Percentiles rank a stretch among this genome's conserved stretches.
Conservation (phyloP, 1,139 yeast genomes). For the Arxiozyma slooffiae region DNA sequence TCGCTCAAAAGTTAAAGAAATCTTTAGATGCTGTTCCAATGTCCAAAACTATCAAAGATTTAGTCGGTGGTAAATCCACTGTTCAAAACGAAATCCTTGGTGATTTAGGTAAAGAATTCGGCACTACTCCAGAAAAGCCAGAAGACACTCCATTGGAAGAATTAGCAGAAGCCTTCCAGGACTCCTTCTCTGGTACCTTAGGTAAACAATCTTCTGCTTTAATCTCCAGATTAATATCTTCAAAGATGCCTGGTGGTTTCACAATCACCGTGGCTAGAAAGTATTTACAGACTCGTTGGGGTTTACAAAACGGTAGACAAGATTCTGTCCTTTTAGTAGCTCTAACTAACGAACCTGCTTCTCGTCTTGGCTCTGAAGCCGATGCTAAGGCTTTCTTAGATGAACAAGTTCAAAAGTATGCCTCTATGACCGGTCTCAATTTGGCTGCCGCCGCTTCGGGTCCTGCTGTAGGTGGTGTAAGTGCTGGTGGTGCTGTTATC, state of each 20-base stretch:
- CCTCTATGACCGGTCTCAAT: conserved; percentile 68
- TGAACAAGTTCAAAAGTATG: conserved; percentile 72
- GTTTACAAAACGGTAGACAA: conserved; percentile 88
- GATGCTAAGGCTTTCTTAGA: conserved; percentile 91
- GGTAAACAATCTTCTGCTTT: conserved; percentile 90
- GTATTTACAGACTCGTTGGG: conserved; percentile 83
- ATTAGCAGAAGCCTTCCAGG: conserved; percentile 91
- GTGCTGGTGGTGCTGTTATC: conserved; percentile 77
- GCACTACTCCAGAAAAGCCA: conserved; percentile 96
- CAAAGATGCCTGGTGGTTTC: conserved; percentile 99
- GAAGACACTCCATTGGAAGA: conserved; percentile 95
- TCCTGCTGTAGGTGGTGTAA: conserved; percentile 44
- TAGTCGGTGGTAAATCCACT: conserved; percentile 97
- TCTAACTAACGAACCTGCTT: conserved; percentile 80
- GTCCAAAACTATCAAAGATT: conserved; percentile 88
- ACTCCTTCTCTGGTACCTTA: conserved; percentile 71
- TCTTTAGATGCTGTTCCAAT: conserved; percentile 76
- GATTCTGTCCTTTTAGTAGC: conserved; percentile 79
- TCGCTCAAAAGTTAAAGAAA: conserved; percentile 92
- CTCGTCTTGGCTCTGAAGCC: conserved; percentile 72
- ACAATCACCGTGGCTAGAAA: conserved; percentile 85
- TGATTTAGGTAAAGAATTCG: conserved; percentile 96
- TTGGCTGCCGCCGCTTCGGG: conserved; percentile 56
- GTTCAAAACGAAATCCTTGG: conserved; percentile 97
- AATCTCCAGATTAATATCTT: conserved; percentile 81